Percentiles rank a stretch among this genome's conserved stretches.
Evolutionary conservation across 108 stramenopile genomes (phyloP).

Genomic region (Conticribra guillardii): DNA sequence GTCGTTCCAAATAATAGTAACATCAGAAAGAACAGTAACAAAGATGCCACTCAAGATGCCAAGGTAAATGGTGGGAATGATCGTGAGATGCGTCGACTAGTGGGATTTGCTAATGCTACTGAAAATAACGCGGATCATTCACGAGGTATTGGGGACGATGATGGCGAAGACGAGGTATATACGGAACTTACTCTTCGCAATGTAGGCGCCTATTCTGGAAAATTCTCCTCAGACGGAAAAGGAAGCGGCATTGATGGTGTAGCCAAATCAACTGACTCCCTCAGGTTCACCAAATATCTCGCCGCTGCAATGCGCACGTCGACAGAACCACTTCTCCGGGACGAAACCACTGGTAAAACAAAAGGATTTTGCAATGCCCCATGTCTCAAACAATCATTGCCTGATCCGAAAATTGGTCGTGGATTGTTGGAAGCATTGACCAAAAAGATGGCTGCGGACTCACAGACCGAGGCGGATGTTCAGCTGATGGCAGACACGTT

Average conservation of each 20-base stretch:
- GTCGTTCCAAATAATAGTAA: too few species aligned
- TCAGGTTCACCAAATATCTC: slow-evolving; percentile 62
- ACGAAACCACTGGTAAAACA: slow-evolving; percentile 20
- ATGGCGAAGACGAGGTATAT: slow-evolving; percentile 25
- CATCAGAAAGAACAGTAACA: too few species aligned
- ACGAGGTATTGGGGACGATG: slow-evolving; percentile 70
- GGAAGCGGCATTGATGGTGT: background rate
- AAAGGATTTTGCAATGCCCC: slow-evolving; percentile 43
- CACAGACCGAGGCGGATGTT: slow-evolving; percentile 80
- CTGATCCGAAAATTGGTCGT: slow-evolving; percentile 71
- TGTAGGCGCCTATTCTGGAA: slow-evolving; percentile 72
- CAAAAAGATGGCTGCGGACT: slow-evolving; percentile 82
- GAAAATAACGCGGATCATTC: slow-evolving; percentile 76
- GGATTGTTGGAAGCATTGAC: slow-evolving; percentile 75
- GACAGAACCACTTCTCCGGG: slow-evolving; percentile 32
- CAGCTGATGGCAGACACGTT: slow-evolving; percentile 66
- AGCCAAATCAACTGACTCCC: slow-evolving; percentile 43
- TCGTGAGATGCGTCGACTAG: slow-evolving; percentile 72
- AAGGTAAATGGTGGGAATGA: slow-evolving; percentile 76
- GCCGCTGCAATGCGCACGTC: slow-evolving; percentile 41
- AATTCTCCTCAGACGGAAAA: slow-evolving; percentile 17
- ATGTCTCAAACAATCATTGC: slow-evolving; percentile 55
- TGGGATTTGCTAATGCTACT: slow-evolving; percentile 74
- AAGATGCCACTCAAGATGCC: slow-evolving; percentile 72
- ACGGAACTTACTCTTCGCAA: slow-evolving; percentile 65